Conservation (phyloP, 371 early-diverging fungal genomes). For the Dipsacomyces acuminosporus region DNA sequence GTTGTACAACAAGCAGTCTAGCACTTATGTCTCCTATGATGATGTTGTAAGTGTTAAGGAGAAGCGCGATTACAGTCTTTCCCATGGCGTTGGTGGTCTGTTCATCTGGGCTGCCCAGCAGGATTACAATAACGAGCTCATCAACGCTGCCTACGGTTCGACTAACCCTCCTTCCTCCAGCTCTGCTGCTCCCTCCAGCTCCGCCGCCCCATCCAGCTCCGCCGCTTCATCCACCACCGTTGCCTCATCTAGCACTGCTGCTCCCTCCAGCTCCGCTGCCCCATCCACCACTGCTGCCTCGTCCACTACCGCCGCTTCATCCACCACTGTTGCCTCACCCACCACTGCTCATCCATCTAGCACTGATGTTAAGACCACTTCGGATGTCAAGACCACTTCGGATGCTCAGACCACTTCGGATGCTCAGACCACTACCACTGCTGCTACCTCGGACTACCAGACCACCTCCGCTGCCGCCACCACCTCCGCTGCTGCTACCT, state of each 20-base stretch:
- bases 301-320: not conserved
- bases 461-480: not conserved
- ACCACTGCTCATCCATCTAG: not conserved
- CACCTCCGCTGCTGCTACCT: not conserved
- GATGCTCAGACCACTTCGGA: not conserved
- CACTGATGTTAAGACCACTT: not conserved
- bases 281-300: not conserved
- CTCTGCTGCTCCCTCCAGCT: not conserved
- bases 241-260: not conserved
- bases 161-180: not conserved
- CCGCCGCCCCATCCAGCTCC: not conserved
- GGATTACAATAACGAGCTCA: slow-evolving; percentile 14
- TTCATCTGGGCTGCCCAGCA: slow-evolving; percentile 30
- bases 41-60: not conserved
- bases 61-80: slow-evolving; percentile 4
- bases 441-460: not conserved
- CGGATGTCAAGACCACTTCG: too few relatives aligned
- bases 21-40: slow-evolving; percentile 12
- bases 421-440: not conserved
- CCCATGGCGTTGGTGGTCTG: slow-evolving; percentile 1
- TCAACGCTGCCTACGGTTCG: not conserved
- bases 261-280: not conserved
- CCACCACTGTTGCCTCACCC: not conserved
- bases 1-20: slow-evolving; percentile 45
- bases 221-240: not conserved